phyloP scores from a whole-genome alignment of 768 basidiomycete species.

The Pisolithus orientalis region DNA sequence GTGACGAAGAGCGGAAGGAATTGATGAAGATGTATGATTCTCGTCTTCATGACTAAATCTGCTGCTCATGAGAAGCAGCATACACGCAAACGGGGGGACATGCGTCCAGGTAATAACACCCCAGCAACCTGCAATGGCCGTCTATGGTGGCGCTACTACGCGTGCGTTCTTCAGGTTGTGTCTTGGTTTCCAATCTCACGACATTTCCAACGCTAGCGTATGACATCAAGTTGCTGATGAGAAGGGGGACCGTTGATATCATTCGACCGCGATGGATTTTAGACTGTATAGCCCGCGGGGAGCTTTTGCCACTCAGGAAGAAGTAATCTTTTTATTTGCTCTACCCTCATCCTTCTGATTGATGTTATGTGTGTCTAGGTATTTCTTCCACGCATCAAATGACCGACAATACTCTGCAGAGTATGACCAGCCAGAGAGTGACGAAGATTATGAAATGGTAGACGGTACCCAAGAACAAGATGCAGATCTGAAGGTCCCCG shows the following conservation, averaged over 20 bases:
- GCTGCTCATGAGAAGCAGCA: conserved; percentile 35
- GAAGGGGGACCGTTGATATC: conserved; percentile 66
- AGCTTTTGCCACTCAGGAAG: conserved; percentile 55
- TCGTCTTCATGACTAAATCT: not conserved
- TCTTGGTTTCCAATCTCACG: not conserved
- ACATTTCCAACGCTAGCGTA: conserved; percentile 42
- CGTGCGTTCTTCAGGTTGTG: conserved; percentile 43
- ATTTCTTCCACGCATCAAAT: conserved; percentile 71
- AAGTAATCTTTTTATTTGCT: conserved; percentile 39
- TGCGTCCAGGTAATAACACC: conserved; percentile 55
- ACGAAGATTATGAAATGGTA: conserved; percentile 24
- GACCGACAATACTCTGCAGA: conserved; percentile 44
- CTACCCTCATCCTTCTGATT: not conserved
- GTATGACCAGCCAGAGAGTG: conserved; percentile 39
- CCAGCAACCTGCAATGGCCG: conserved; percentile 46
- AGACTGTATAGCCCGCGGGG: conserved; percentile 61
- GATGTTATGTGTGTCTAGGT: conserved; percentile 39
- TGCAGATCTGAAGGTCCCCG: not conserved
- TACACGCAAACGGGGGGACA: conserved; percentile 63
- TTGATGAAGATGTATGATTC: conserved; percentile 56
- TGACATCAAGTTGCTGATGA: conserved; percentile 62
- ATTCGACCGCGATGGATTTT: conserved; percentile 77
- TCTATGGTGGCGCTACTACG: conserved; percentile 64
- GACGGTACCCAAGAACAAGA: conserved; percentile 16
- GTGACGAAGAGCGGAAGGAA: conserved; percentile 62